Evolutionary conservation across 2,329 filamentous ascomycete genomes (phyloP), one percentile per base, ranked within the genome.

Genomic region (Microdochium nivale): DNA sequence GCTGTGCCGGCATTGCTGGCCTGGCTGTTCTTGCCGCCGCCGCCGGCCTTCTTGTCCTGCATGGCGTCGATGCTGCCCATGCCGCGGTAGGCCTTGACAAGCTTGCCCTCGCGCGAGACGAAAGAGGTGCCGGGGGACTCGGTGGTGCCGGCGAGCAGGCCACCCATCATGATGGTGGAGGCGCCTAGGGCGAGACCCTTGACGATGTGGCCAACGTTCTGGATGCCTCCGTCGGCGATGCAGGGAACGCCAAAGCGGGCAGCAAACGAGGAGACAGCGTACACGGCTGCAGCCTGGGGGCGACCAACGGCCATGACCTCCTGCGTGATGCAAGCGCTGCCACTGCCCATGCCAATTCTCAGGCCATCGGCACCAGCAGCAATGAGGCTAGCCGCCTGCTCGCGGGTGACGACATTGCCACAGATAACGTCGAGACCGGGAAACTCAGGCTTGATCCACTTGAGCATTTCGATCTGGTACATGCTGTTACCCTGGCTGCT

Each of bases 31-130:
- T 83, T 87, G 63, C 76, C 74, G 59, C 86, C 87, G 54, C 71
- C 78, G 51, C 88, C 90, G 11, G 91, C 90, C 79, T 96, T 96
- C 83, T 94, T 96, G 75, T 97, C 92, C 75, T 97, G 91, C 94
- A 99, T 99, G 60, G 94, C 94, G 64, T 96, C 94, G 67, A 99
- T 99, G 72, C 86, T 91, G 60, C 94, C 94, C 94, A 99, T 99
- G 54, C 94, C 94, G 71, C 94, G 88, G 80, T 99, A 99, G 40
- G 94, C 91, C 81, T 99, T 99, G 71, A 99, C 92, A 51, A 99
- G 85, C 80, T 97, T 95, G 58, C 94, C 94, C 73, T 97, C 92
- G 55, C 88, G 87, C 65, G 89, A 95, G 61, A 99, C 90, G 66
- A 95, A 97, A 60, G 95, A 97, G 59, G 92, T 91, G 58, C 94